Percentiles rank a stretch among this genome's conserved stretches.
Conservation (phyloP, 306 rosid species). For the Acmispon strigosus region DNA sequence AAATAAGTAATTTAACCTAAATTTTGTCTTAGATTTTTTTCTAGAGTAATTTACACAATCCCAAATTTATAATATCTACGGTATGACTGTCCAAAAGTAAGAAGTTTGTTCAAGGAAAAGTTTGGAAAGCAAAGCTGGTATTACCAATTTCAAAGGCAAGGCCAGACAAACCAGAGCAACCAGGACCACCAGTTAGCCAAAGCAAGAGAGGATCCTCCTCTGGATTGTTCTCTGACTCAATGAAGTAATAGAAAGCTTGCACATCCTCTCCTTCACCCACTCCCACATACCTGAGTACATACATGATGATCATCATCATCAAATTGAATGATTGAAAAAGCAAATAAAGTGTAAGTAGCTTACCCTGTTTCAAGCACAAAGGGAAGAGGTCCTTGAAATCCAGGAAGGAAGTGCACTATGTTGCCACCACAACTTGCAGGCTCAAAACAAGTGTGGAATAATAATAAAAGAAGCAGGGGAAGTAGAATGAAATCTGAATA, state of each 20-base stretch:
- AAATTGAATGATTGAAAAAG: no score
- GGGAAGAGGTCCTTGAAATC: constrained; percentile 60
- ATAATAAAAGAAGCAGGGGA: background rate
- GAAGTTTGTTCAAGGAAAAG: no score
- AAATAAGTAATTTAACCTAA: no score
- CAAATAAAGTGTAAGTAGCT: constrained; percentile 6
- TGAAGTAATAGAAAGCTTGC: background rate
- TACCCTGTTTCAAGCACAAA: constrained; percentile 64
- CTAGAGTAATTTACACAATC: no score
- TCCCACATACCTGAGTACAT: no score
- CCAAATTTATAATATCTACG: no score
- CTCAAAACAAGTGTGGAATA: background rate
- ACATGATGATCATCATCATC: no score
- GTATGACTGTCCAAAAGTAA: no score
- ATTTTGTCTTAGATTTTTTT: no score
- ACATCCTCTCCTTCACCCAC: no score
- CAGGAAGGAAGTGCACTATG: constrained; percentile 51
- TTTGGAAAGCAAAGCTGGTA: no score
- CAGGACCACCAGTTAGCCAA: constrained; percentile 5
- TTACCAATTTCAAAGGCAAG: background rate
- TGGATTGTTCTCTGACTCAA: background rate
- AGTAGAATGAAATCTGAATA: background rate
- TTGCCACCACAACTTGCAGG: constrained; percentile 1
- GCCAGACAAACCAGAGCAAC: background rate
- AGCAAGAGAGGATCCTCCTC: background rate